Base-by-base conservation (phyloP, 2,329 filamentous ascomycete genomes). In the Fusarium sp. region DNA sequence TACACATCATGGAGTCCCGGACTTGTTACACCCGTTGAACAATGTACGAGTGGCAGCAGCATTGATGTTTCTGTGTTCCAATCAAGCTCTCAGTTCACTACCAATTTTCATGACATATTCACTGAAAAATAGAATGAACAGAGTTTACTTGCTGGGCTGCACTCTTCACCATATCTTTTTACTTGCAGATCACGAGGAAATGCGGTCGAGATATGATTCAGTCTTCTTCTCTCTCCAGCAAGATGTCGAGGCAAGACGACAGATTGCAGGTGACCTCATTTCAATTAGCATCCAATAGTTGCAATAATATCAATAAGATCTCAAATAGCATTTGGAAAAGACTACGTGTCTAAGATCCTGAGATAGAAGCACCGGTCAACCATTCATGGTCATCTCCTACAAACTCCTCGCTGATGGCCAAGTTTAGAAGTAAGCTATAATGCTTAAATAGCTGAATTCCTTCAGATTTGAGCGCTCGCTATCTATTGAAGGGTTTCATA, bases 301-400 rank as follows among this genome's bases (percentile, higher is more conserved):
- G 4, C 1, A 11, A 12, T 11, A 10, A 11, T 4, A 4, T 7
- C n/a, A 18, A 2, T 40, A 2, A 6, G 2, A 37, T 10, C 11
- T 7, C 14, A 2, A 10, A 8, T 27, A 16, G 5, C 18, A 4
- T 37, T 37, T 37, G 18, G 16, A 6, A 18, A 37, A 37, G 9
- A n/a, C 18, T n/a, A 5, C 10, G 9, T 37, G 10, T 37, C 34
- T n/a, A 4, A n/a, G 34, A 37, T 37, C n/a, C 34, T n/a, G 18
- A 12, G 34, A 2, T 37, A 37, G 10, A 37, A n/a, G 34, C 34
- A 37, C 34, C 18, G 11, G 34, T 37, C 34, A n/a, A 18, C 3
- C 18, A 37, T 3, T 18, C 34, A 37, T 37, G 16, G 18, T n/a
- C 34, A 37, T n/a, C 34, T 37, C 18, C 34, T n/a, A n/a, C 34